Percentiles rank a stretch among this genome's conserved stretches.
phyloP scores from a whole-genome alignment of 106 monocot species.

The Alisma plantagoaquatica region DNA sequence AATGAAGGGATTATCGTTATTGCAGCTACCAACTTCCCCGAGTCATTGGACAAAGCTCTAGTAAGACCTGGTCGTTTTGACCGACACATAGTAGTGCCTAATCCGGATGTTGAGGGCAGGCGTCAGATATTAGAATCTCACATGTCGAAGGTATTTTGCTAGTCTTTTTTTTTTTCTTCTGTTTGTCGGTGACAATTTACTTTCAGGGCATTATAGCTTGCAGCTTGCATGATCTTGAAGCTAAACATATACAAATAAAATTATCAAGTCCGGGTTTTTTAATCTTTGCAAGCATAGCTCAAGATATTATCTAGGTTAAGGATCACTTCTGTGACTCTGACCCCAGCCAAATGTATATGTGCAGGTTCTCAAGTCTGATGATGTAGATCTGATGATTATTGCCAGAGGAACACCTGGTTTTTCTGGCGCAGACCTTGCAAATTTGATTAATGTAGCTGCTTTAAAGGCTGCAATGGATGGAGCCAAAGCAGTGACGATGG shows the following conservation, averaged over 20 bases:
- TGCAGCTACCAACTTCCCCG: constrained; percentile 98
- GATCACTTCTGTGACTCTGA: too few species aligned
- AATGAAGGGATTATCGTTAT: constrained; percentile 98
- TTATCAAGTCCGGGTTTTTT: too few species aligned
- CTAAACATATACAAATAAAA: too few species aligned
- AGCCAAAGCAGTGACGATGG: constrained; percentile 83
- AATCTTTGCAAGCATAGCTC: too few species aligned
- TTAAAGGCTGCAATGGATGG: constrained; percentile 99
- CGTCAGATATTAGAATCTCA: constrained; percentile 88
- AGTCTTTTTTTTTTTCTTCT: too few species aligned
- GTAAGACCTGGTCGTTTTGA: constrained; percentile 97
- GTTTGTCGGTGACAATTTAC: too few species aligned
- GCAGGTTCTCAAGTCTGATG: constrained; percentile 83
- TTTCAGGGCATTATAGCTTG: too few species aligned
- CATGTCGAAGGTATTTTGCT: constrained; percentile 99
- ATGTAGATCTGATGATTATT: constrained; percentile 86
- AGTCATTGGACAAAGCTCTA: constrained; percentile 93
- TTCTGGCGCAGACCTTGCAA: constrained; percentile 99
- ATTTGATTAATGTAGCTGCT: constrained; percentile 87
- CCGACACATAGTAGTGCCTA: constrained; percentile 94
- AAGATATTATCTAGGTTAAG: too few species aligned
- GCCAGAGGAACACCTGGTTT: constrained; percentile 97
- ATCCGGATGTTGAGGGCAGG: constrained; percentile 95
- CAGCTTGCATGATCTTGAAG: too few species aligned
- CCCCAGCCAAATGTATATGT: too few species aligned